Percentiles rank a stretch among this genome's conserved stretches.
These are phyloP conservation scores for Citrus medica DNA, from an alignment of 345 rosid species.

Conservation along the genomic window DNA sequence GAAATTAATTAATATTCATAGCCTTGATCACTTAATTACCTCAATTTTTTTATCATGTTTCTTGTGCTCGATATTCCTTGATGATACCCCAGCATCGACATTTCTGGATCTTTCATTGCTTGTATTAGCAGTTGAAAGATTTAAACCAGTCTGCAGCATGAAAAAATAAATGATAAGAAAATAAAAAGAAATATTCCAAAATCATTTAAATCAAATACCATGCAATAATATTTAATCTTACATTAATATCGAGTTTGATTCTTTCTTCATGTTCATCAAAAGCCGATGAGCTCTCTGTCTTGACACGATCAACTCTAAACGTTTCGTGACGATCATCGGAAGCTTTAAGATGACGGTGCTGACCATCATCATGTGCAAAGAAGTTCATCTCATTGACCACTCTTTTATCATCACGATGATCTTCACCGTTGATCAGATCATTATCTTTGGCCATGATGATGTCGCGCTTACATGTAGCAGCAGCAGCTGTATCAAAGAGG, in stretches of 20 bases:
- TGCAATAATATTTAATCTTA: background rate
- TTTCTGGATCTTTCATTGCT: slow-evolving; percentile 28
- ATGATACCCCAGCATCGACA: slow-evolving; percentile 17
- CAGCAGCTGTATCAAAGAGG: background rate
- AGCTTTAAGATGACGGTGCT: background rate
- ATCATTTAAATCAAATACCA: background rate
- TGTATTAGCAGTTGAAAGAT: slow-evolving; percentile 34
- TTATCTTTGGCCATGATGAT: background rate
- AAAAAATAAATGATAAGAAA: background rate
- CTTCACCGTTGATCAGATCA: background rate
- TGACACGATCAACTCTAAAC: background rate
- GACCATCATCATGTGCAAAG: slow-evolving; percentile 14
- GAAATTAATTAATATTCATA: background rate
- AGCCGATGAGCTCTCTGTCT: background rate
- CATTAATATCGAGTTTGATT: slow-evolving; percentile 18
- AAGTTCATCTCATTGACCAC: slow-evolving; percentile 36
- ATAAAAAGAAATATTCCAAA: background rate
- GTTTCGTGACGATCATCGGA: background rate
- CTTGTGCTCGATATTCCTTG: slow-evolving; percentile 22
- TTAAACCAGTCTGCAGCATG: slow-evolving; percentile 37
- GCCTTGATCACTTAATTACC: slow-evolving; percentile 15
- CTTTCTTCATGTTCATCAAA: background rate
- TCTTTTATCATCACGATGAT: slow-evolving; percentile 12
- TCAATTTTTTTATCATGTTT: slow-evolving; percentile 16
- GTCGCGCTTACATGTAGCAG: background rate